Percentiles rank a stretch among this genome's conserved stretches.
phyloP scores from a whole-genome alignment of 176 grass and related monocot genomes.

The Pontederia paniculata region DNA sequence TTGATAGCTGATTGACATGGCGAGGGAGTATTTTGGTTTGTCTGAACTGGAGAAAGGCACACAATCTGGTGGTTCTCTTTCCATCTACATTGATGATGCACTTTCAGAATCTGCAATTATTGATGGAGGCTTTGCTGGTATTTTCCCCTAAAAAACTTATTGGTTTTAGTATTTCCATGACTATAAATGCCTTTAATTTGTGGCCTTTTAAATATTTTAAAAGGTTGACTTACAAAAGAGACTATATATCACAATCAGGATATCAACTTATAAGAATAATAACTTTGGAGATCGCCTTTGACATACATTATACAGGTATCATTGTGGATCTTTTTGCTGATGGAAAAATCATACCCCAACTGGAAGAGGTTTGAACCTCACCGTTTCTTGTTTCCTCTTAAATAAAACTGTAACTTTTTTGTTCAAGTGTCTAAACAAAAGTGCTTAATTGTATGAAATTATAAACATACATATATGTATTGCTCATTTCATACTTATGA shows the following conservation, averaged over 20 bases:
- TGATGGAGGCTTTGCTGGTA: constrained; percentile 84
- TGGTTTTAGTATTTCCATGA: background rate
- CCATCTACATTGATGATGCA: constrained; percentile 64
- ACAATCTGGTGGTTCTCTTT: constrained; percentile 68
- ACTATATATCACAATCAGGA: background rate
- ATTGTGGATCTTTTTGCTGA: constrained; percentile 84
- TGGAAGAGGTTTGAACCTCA: constrained; percentile 47
- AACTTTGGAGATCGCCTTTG: background rate
- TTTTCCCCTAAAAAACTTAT: background rate
- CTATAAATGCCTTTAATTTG: constrained; percentile 10
- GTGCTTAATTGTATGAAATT: too few relatives aligned
- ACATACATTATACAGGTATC: constrained; percentile 37
- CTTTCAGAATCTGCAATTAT: constrained; percentile 64
- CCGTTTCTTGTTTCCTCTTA: background rate
- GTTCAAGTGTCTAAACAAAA: too few relatives aligned
- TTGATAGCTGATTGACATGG: constrained; percentile 72
- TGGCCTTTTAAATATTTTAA: constrained; percentile 3
- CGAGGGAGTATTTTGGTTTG: constrained; percentile 77
- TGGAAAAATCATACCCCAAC: constrained; percentile 69
- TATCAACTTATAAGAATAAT: background rate
- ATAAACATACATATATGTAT: too few relatives aligned
- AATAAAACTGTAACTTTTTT: too few relatives aligned
- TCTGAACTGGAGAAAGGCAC: constrained; percentile 69
- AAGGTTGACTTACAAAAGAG: too few relatives aligned
- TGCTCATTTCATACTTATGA: too few relatives aligned